phyloP scores from a whole-genome alignment of 2,329 filamentous ascomycete genomes.

The Aspergillus tanneri region DNA sequence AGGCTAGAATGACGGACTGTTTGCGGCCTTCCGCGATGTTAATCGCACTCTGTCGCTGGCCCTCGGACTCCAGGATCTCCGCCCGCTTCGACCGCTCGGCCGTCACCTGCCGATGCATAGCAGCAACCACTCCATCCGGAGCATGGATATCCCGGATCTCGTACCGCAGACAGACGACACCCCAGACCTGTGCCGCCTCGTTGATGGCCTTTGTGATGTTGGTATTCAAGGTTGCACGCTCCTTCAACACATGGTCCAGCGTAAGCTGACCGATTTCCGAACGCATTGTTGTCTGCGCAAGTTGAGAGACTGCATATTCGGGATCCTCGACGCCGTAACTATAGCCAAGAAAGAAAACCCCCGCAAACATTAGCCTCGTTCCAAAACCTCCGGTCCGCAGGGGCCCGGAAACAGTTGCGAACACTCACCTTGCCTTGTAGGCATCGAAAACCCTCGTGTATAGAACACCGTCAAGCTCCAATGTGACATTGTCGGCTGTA shows the following conservation, averaged over 20 bases:
- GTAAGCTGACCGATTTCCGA: constrained; percentile 96
- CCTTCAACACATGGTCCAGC: constrained; percentile 95
- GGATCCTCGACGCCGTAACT: constrained; percentile 98
- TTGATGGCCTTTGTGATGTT: constrained; percentile 99
- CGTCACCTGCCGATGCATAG: constrained; percentile 98
- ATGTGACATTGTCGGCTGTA: constrained; percentile 95
- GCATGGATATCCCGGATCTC: constrained; percentile 99
- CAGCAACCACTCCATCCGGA: constrained; percentile 85
- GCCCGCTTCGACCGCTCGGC: constrained; percentile 96
- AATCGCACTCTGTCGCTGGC: constrained; percentile 94
- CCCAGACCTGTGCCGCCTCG: constrained; percentile 95
- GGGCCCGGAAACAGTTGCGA: constrained; percentile 1
- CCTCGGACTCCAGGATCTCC: constrained; percentile 95
- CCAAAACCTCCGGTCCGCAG: neutral
- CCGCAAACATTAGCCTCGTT: neutral
- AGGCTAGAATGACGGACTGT: constrained; percentile 93
- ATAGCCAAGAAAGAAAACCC: neutral
- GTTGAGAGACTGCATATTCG: constrained; percentile 96
- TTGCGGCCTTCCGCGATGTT: constrained; percentile 98
- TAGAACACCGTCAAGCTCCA: constrained; percentile 92
- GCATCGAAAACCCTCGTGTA: constrained; percentile 97
- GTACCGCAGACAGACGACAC: constrained; percentile 91
- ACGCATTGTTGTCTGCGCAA: constrained; percentile 98
- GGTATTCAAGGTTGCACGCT: constrained; percentile 90
- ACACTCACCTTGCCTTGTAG: constrained; percentile 83